Evolutionary conservation across 495 filamentous ascomycete species (phyloP).

Genomic region (Apiosordaria backusii): DNA sequence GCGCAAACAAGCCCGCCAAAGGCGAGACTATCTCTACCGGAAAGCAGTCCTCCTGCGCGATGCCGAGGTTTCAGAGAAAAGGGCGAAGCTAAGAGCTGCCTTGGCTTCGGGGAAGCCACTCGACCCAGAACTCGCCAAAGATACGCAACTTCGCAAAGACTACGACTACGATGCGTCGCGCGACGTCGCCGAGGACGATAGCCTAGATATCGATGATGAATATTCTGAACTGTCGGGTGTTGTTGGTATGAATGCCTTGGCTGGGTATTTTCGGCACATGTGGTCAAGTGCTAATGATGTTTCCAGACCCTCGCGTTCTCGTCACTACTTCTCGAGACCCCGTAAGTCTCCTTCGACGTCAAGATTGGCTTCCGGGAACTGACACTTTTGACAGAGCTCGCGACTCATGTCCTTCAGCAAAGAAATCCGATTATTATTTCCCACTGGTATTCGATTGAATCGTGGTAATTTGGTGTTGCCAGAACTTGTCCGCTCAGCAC

Average conservation of each 20-base stretch:
- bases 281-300: slow-evolving; percentile 7
- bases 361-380: background rate
- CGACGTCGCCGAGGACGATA: slow-evolving; percentile 56
- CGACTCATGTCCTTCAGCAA: slow-evolving; percentile 70
- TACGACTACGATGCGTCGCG: slow-evolving; percentile 90
- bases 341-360: slow-evolving; percentile 64
- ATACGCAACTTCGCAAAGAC: slow-evolving; percentile 78
- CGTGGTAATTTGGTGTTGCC: slow-evolving; percentile 85
- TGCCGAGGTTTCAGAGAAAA: slow-evolving; percentile 88
- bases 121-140: slow-evolving; percentile 82
- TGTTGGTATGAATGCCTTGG: slow-evolving; percentile 16
- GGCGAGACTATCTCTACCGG: slow-evolving; percentile 93
- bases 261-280: background rate
- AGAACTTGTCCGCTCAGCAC: slow-evolving; percentile 76
- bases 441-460: slow-evolving; percentile 86
- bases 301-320: slow-evolving; percentile 47
- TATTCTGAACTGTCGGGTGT: slow-evolving; percentile 35
- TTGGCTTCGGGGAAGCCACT: slow-evolving; percentile 79
- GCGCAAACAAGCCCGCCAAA: slow-evolving; percentile 74
- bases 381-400: background rate
- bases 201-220: slow-evolving; percentile 87
- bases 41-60: slow-evolving; percentile 66
- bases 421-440: slow-evolving; percentile 86
- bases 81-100: slow-evolving; percentile 78
- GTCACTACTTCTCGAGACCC: slow-evolving; percentile 90